These are phyloP conservation scores for Dryadomyces sulphureus DNA, from an alignment of 2,329 filamentous ascomycete species.

Conservation along the genomic window DNA sequence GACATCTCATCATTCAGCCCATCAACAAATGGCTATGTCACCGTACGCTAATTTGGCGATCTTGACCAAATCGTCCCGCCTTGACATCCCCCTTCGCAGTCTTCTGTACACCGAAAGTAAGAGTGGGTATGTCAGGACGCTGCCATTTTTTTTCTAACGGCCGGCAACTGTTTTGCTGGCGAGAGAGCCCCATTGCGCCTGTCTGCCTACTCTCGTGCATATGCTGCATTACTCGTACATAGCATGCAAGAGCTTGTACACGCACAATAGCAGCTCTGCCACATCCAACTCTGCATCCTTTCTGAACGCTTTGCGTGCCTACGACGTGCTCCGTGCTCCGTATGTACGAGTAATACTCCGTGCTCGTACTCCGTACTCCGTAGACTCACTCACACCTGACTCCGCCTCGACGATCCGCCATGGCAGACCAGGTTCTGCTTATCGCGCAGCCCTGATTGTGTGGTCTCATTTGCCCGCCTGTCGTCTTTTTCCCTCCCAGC, in stretches of 20 bases:
- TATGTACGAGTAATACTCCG: too few relatives aligned
- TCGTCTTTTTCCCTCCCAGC: not conserved
- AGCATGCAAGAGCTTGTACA: not conserved
- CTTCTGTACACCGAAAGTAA: not conserved
- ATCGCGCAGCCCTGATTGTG: not conserved
- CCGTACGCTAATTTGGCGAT: slow-evolving; percentile 1
- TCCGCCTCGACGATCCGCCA: too few relatives aligned
- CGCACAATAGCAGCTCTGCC: not conserved
- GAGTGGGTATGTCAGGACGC: not conserved
- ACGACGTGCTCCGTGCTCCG: too few relatives aligned
- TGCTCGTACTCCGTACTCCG: too few relatives aligned
- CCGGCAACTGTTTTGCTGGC: too few relatives aligned
- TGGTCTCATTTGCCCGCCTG: not conserved
- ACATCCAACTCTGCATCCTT: not conserved
- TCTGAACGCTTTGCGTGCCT: too few relatives aligned
- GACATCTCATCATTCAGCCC: not conserved
- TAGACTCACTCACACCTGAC: too few relatives aligned
- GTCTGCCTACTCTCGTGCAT: too few relatives aligned
- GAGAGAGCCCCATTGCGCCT: too few relatives aligned
- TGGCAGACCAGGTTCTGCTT: not conserved
- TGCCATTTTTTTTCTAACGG: too few relatives aligned
- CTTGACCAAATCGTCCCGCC: not conserved
- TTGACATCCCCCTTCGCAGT: too few relatives aligned
- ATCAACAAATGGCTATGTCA: not conserved
- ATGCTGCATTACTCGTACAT: not conserved